Evolutionary conservation across 192 early-diverging fungal species (phyloP).

Genomic region (Podochytrium sp.): DNA sequence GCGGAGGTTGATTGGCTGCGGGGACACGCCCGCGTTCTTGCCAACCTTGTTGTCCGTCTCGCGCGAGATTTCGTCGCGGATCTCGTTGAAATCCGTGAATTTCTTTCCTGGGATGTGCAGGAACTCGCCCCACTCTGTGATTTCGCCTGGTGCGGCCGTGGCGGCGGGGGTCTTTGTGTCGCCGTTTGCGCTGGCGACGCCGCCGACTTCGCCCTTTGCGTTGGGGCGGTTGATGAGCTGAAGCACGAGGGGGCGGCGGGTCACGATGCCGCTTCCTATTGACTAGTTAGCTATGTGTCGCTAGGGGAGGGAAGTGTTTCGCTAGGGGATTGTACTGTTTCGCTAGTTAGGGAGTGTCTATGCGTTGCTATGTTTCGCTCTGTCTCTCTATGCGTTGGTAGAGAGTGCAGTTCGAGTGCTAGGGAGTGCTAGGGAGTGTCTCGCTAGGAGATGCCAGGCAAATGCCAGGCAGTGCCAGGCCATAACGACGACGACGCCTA

Average conservation of each 20-base stretch:
- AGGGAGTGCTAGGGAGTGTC: too few species aligned
- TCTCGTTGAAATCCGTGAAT: slow-evolving; percentile 95
- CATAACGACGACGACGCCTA: too few species aligned
- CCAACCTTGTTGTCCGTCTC: slow-evolving; percentile 78
- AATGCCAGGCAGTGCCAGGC: too few species aligned
- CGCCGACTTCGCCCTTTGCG: slow-evolving; percentile 54
- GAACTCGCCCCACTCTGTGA: slow-evolving; percentile 71
- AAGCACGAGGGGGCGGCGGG: slow-evolving; percentile 92
- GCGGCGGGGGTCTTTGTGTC: background rate
- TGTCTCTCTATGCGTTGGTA: too few species aligned
- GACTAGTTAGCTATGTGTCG: background rate
- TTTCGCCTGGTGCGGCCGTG: background rate
- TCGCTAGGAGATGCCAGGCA: too few species aligned
- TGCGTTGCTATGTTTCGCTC: too few species aligned
- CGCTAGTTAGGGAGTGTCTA: too few species aligned
- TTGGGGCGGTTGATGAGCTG: slow-evolving; percentile 96
- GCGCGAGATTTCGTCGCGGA: slow-evolving; percentile 91
- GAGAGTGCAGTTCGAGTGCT: too few species aligned
- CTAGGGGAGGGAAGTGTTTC: background rate
- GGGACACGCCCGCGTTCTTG: slow-evolving; percentile 81
- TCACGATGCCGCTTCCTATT: slow-evolving; percentile 92
- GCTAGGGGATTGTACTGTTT: background rate
- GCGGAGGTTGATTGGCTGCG: slow-evolving; percentile 95
- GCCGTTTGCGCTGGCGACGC: slow-evolving; percentile 50
- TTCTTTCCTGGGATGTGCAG: slow-evolving; percentile 96